Evolutionary conservation across 805 yeast genomes (phyloP), one percentile per base, ranked within the genome.

Genomic region (Komagataella pastoris): DNA sequence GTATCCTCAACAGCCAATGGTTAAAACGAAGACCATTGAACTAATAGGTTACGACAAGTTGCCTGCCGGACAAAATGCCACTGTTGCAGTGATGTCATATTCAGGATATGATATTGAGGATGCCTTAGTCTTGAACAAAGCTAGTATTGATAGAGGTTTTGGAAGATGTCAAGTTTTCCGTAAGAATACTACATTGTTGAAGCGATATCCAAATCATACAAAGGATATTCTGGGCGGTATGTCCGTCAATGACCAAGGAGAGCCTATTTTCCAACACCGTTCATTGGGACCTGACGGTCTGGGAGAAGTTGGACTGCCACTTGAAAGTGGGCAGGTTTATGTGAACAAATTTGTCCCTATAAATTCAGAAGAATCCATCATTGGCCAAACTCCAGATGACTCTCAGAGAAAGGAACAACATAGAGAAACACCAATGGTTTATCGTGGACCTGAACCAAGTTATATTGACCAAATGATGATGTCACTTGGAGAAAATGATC

Each of bases 1-100:
- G n/a, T 93, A 93, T 64, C 99, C 99, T 3, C 98, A 93, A 69
- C 98, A 93, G 65, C 99, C 99, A 0, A 88, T 93, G 98, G 99
- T 93, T 24, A 93, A 93, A 70, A 89, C 98, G 3, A 88, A 89
- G 65, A 93, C 99, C 0, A 93, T 93, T 58, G 99, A 93, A 69
- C 74, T 93, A 55, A 91, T 93, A 56, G 86, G 91, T 55, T 93
- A 93, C 65, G 99, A 93, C 68, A 90, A 93, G 65, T 73, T 93
- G 46, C 99, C 99, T 3, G 99, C 99, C 3, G 99, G 99, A 6
- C 99, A 93, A 69, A 93, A 93, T 66, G 99, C 99, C 7, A 87
- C 96, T 0, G 99, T 93, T 53, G 99, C 99, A 1, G 99, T 93
- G 44, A 93, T 93, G 99, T 88, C 97, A 6, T 93, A 93, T 63